phyloP scores from a whole-genome alignment of 352 stramenopile genomes.

The Pythium periplocum region DNA sequence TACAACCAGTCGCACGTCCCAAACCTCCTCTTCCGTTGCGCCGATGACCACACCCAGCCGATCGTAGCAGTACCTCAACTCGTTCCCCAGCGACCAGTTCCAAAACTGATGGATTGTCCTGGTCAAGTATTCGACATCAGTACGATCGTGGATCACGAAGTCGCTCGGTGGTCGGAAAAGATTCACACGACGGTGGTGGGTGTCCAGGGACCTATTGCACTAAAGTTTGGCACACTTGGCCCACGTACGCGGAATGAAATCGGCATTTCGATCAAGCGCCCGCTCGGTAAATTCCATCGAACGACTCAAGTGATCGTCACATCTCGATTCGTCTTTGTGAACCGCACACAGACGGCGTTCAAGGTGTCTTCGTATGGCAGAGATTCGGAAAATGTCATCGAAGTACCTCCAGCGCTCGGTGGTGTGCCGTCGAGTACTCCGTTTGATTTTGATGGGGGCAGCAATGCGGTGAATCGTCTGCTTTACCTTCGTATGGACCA shows the following conservation, averaged over 20 bases:
- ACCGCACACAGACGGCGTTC: constrained; percentile 72
- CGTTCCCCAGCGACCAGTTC: constrained; percentile 58
- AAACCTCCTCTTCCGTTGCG: constrained; percentile 67
- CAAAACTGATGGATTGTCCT: constrained; percentile 80
- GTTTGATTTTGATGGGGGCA: constrained; percentile 70
- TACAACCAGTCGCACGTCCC: constrained; percentile 88
- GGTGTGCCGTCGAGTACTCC: constrained; percentile 19
- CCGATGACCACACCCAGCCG: constrained; percentile 40
- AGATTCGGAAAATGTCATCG: constrained; percentile 58
- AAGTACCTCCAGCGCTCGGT: constrained; percentile 30
- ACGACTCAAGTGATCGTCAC: constrained; percentile 85
- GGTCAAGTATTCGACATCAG: constrained; percentile 83
- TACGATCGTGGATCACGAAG: constrained; percentile 79
- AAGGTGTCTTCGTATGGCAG: constrained; percentile 67
- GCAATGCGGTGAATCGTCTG: constrained; percentile 41
- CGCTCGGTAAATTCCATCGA: constrained; percentile 80
- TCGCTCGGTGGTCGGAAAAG: constrained; percentile 82
- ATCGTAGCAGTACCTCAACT: constrained; percentile 58
- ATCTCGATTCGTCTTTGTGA: constrained; percentile 83
- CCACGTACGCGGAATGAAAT: constrained; percentile 71
- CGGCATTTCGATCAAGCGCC: constrained; percentile 82
- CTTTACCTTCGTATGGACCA: constrained; percentile 79
- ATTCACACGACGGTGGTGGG: constrained; percentile 83
- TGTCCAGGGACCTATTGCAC: constrained; percentile 71
- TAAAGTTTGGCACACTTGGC: constrained; percentile 74